Evolutionary conservation across 2,329 filamentous ascomycete genomes (phyloP).

Genomic region (Alternaria solani): DNA sequence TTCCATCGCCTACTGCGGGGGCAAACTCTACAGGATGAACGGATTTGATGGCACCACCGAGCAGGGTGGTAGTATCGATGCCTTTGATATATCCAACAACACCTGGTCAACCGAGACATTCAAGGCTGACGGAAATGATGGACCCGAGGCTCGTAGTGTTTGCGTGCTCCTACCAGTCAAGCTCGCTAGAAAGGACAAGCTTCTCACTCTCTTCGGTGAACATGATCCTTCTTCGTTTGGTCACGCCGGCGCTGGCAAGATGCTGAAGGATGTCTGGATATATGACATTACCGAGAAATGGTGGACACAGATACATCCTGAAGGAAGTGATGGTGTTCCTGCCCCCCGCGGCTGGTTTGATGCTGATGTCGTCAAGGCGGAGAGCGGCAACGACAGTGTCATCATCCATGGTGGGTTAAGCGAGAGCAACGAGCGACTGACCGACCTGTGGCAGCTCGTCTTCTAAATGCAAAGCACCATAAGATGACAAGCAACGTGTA

Average conservation of each 20-base stretch:
- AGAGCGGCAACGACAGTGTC: conserved; percentile 47
- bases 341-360: conserved; percentile 62
- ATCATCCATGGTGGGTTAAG: conserved; percentile 62
- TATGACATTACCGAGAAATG: conserved; percentile 50
- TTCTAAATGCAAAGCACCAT: conserved; percentile 30
- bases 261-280: conserved; percentile 62
- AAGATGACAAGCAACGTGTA: neutral
- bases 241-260: conserved; percentile 65
- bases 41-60: conserved; percentile 77
- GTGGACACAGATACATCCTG: conserved; percentile 44
- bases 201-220: conserved; percentile 64
- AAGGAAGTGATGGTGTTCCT: conserved; percentile 43
- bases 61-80: conserved; percentile 75
- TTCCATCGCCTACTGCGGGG: conserved; percentile 69
- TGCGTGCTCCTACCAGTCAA: conserved; percentile 55
- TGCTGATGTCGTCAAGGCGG: conserved; percentile 54
- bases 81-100: conserved; percentile 55
- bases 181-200: conserved; percentile 45
- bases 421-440: conserved; percentile 61
- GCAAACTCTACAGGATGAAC: conserved; percentile 78
- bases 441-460: conserved; percentile 59
- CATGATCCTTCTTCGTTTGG: conserved; percentile 62
- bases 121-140: conserved; percentile 54
- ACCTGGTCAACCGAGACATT: conserved; percentile 54
- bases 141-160: conserved; percentile 62